Conservation (phyloP, 192 early-diverging fungal genomes). For the Coemansia sp. region DNA sequence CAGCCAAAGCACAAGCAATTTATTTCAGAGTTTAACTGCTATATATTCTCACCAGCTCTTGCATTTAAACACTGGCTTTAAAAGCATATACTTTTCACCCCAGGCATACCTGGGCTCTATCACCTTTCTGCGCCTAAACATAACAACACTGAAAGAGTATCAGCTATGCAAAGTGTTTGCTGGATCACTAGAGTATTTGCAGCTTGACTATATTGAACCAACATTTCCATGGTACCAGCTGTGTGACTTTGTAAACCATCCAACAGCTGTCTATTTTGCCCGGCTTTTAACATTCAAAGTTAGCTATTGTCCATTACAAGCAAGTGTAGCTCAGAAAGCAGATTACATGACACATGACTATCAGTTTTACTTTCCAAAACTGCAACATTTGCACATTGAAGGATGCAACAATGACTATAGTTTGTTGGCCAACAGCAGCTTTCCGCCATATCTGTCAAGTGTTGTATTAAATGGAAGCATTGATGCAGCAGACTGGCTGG, state of each 20-base stretch:
- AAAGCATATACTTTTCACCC: not conserved
- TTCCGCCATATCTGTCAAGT: not conserved
- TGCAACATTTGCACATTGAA: not conserved
- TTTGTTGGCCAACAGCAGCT: not conserved
- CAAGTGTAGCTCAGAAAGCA: not conserved
- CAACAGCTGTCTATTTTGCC: not conserved
- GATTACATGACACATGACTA: not conserved
- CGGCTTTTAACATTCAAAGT: not conserved
- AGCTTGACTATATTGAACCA: not conserved
- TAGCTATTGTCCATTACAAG: not conserved
- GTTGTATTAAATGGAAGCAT: not conserved
- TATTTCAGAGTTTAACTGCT: not conserved
- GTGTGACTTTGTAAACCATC: not conserved
- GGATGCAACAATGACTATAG: not conserved
- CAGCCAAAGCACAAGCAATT: not conserved
- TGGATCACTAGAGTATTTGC: not conserved
- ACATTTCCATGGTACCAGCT: not conserved
- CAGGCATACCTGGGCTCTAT: not conserved
- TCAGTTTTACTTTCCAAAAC: not conserved
- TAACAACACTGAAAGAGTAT: not conserved
- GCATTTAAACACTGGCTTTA: not conserved
- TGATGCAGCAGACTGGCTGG: not conserved
- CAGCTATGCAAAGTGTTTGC: conserved; percentile 2
- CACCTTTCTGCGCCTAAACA: not conserved
- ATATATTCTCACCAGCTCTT: not conserved